Base-by-base conservation (phyloP, 257 asterid species). In the Ballota nigra region DNA sequence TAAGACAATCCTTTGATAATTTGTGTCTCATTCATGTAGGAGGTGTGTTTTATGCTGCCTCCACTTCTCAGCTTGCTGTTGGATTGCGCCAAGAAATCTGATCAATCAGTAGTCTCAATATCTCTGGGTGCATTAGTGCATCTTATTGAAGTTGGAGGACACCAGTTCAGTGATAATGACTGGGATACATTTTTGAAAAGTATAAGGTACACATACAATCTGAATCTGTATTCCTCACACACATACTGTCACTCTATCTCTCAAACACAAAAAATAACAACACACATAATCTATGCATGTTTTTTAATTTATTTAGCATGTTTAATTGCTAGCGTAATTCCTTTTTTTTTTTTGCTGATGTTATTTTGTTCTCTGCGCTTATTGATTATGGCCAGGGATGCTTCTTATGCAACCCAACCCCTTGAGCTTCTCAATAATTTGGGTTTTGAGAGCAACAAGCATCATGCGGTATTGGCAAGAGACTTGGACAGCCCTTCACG, bases 131-230 rank as follows among this genome's bases (percentile, higher is more conserved):
- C 99, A 71, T 75, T 95, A 65, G 97, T 90, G 83, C 99, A 95
- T 85, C 98, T 95, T 78, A 82, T 86, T 74, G 99, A 95, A 81
- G 97, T 89, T 82, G 99, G 99, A 77, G 99, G 99, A 60, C 99
- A 88, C 83, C 99, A 92, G 75, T 95, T 95, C 80, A 92, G 94
- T 78, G 88, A 89, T 74, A 61, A 66, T 31, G 99, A 92, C 74
- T 95, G 99, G 99, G 94, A 95, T 80, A 95, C 98, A 78, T 81
- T 95, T 80, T 83, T 95, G 78, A 87, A 86, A 82, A 87, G 99
- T 87, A 87, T 95, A 77, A 88, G 99, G 99, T 92, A 74, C 69
- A 60, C 70, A 19, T 4, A 6, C 61, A 26, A 60, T 28, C 53
- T 24, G 13, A 26, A 60, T 28, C 53, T 24, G 13, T 11, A 66